These are phyloP conservation scores for Aspergillus mulundensis DNA, from an alignment of 495 filamentous ascomycete genomes.

Conservation along the genomic window DNA sequence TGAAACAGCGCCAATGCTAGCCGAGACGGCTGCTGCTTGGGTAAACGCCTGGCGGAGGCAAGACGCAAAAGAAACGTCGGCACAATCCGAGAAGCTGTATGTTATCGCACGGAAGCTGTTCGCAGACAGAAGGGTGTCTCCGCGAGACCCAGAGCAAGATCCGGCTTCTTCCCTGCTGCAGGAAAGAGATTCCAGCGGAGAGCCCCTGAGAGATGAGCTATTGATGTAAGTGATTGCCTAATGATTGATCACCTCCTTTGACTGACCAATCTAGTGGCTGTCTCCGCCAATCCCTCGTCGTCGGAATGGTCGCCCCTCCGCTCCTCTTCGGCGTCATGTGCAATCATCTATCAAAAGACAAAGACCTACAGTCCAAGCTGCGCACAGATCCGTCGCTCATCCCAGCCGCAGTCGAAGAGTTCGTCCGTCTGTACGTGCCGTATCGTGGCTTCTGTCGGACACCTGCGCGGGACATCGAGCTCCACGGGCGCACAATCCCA, in stretches of 20 bases:
- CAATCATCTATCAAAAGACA: not conserved
- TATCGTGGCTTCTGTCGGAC: slow-evolving; percentile 7
- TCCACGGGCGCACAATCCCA: not conserved
- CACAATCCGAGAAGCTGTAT: not conserved
- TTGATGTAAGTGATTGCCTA: not conserved
- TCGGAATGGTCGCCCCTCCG: slow-evolving; percentile 3
- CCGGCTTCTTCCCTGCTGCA: not conserved
- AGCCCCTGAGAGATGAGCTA: slow-evolving; percentile 3
- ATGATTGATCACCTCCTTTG: not conserved
- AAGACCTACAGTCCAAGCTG: not conserved
- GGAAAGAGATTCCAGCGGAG: not conserved
- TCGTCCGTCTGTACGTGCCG: not conserved
- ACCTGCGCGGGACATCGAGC: not conserved
- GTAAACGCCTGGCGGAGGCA: slow-evolving; percentile 5
- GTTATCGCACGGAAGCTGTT: not conserved
- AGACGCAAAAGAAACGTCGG: not conserved
- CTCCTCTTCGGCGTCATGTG: not conserved
- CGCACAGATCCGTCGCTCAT: not conserved
- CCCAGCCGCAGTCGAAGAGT: slow-evolving; percentile 1
- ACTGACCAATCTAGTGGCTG: not conserved
- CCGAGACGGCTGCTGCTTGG: not conserved
- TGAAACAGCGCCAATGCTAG: not conserved
- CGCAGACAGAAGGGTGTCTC: not conserved
- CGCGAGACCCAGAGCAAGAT: not conserved
- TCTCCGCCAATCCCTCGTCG: slow-evolving; percentile 5